These are phyloP conservation scores for Prototheca wickerhamii DNA, from an alignment of 163 green algal species.

Conservation along the genomic window DNA sequence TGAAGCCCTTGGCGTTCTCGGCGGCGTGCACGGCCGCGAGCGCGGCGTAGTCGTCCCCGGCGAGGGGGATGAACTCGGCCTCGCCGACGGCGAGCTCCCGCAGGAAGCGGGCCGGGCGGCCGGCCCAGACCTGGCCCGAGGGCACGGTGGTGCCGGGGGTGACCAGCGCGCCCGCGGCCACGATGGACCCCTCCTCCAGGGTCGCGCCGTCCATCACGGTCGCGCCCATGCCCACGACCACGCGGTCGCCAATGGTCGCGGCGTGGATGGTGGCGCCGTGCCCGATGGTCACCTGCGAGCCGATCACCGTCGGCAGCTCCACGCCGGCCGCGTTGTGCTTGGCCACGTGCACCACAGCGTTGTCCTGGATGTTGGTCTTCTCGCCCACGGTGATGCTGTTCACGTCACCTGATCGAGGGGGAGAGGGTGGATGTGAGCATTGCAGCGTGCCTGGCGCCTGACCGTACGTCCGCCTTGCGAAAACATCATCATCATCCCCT, in stretches of 20 bases:
- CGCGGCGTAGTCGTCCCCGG: constrained; percentile 30
- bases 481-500: too few relatives aligned
- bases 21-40: constrained; percentile 43
- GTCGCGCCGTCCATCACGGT: constrained; percentile 80
- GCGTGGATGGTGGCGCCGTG: constrained; percentile 80
- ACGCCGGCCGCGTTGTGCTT: constrained; percentile 44
- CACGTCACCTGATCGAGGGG: constrained; percentile 65
- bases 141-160: constrained; percentile 58
- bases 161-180: constrained; percentile 89
- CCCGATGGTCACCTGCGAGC: constrained; percentile 83
- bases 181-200: constrained; percentile 77
- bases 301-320: constrained; percentile 50
- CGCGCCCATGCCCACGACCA: constrained; percentile 91
- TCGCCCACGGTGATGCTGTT: constrained; percentile 73
- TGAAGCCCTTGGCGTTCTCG: constrained; percentile 45
- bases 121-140: constrained; percentile 77
- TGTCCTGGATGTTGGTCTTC: constrained; percentile 88
- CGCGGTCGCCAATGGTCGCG: constrained; percentile 81
- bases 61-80: constrained; percentile 60
- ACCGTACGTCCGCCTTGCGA: not conserved
- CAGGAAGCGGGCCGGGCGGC: constrained; percentile 78
- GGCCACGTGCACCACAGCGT: constrained; percentile 69
- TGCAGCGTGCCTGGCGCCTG: not conserved
- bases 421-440: not conserved
- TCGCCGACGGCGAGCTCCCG: constrained; percentile 75